phyloP scores from a whole-genome alignment of 768 basidiomycete species.

The Tricholoma hemisulphureum region DNA sequence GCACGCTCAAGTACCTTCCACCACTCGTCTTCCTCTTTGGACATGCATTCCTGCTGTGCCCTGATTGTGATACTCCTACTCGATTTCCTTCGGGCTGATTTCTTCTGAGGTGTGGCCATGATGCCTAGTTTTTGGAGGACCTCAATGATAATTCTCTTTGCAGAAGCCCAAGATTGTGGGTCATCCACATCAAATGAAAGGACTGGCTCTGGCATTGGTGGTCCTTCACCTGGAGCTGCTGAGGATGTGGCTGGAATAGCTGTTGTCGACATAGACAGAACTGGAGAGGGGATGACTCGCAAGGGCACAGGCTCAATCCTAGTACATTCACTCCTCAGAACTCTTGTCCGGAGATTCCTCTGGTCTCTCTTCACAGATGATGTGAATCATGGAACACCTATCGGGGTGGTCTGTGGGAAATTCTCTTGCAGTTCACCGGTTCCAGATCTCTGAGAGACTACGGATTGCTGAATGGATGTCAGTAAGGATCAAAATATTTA shows the following conservation, averaged over 20 bases:
- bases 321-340: neutral
- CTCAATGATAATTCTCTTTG: neutral
- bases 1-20: neutral
- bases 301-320: neutral
- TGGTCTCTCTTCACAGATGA: neutral
- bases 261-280: neutral
- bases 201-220: neutral
- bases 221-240: neutral
- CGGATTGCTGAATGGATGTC: neutral
- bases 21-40: neutral
- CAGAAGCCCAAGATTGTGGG: neutral
- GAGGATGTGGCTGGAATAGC: neutral
- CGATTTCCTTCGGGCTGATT: neutral
- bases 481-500: too few relatives aligned
- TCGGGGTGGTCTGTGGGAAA: neutral
- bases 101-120: neutral
- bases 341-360: neutral
- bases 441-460: neutral
- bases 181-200: too few relatives aligned
- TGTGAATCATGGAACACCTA: neutral
- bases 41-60: neutral
- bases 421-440: neutral
- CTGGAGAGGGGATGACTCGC: neutral
- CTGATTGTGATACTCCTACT: neutral
- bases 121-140: neutral